Percentiles rank a stretch among this genome's conserved stretches.
Evolutionary conservation across 2,329 filamentous ascomycete species (phyloP).

Genomic region (Calonectria leucothoes): DNA sequence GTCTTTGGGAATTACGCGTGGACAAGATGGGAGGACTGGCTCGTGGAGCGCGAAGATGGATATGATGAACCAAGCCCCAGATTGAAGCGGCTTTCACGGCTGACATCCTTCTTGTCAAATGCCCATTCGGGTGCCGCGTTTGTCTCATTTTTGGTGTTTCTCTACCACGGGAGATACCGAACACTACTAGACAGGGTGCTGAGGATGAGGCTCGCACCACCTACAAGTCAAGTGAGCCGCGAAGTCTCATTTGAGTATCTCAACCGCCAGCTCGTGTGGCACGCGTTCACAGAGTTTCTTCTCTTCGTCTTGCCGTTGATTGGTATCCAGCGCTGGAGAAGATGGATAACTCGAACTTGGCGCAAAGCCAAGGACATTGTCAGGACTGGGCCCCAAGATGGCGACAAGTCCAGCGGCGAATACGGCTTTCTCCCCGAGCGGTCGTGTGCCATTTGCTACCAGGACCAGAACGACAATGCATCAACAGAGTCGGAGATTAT

Average conservation of each 20-base stretch:
- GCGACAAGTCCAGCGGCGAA: constrained; percentile 74
- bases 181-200: constrained; percentile 89
- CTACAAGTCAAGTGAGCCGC: constrained; percentile 84
- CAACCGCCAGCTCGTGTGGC: constrained; percentile 98
- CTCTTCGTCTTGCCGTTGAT: constrained; percentile 97
- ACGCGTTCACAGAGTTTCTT: constrained; percentile 99
- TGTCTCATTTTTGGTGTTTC: constrained; percentile 87
- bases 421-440: constrained; percentile 88
- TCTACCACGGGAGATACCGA: constrained; percentile 90
- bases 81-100: constrained; percentile 69
- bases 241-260: constrained; percentile 98
- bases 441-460: constrained; percentile 97
- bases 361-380: constrained; percentile 79
- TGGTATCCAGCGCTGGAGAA: constrained; percentile 90
- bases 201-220: constrained; percentile 85
- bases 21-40: constrained; percentile 91
- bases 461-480: constrained; percentile 83
- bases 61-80: constrained; percentile 70
- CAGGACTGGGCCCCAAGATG: constrained; percentile 58
- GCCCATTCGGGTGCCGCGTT: constrained; percentile 86
- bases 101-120: constrained; percentile 78
- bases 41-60: constrained; percentile 81
- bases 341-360: constrained; percentile 91
- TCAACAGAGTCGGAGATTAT: constrained; percentile 82
- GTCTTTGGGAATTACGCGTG: constrained; percentile 91